Base-by-base conservation (phyloP, 768 basidiomycete species). In the Suillus spraguei region DNA sequence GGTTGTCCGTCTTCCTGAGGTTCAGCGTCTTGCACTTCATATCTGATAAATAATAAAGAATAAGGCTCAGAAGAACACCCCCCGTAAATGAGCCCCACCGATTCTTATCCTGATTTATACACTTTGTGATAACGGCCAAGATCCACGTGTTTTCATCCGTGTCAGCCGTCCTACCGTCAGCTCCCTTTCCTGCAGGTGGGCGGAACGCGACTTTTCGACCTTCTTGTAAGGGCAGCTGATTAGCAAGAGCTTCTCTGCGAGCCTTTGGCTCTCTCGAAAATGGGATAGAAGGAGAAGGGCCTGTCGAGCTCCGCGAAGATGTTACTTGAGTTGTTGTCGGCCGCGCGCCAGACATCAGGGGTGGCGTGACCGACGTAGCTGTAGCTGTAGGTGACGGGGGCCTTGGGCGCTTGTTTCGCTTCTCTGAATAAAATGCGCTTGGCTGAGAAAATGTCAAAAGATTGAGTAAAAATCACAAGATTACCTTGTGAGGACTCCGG, bases 21-120 rank as follows among this genome's bases (percentile, higher is more conserved):
- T 66, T 95, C 92, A 44, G 85, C 87, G 70, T 94, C 93, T 74
- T 92, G 90, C 0, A 95, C 93, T 74, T 93, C 91, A 66, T 94
- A 94, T 66, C 91, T 94, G 28, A 11, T 20, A 58, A 11, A 63
- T 94, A 17, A 11, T 32, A 58, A 11, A 63, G 16, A 47, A 10
- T 38, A 22, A 38, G 58, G 20, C 54, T 61, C 9, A 41, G 53
- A 63, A 62, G 5, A 42, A 44, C 38, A 46, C 7, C 38, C 39
- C n/a, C 32, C 36, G 35, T 20, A 22, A 24, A 42, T 16, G 35
- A 39, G 28, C 67, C n/a, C 16, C 64, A 88, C 87, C 85, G 83
- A 68, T 88, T 86, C 72, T 90, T 92, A 66, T 92, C 90, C 54
- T 84, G 83, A 60, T 86, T 87, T 49, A 92, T 82, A 70, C 85